phyloP scores from a whole-genome alignment of 2,329 filamentous ascomycete genomes.

The Plenodomus tracheiphilus region DNA sequence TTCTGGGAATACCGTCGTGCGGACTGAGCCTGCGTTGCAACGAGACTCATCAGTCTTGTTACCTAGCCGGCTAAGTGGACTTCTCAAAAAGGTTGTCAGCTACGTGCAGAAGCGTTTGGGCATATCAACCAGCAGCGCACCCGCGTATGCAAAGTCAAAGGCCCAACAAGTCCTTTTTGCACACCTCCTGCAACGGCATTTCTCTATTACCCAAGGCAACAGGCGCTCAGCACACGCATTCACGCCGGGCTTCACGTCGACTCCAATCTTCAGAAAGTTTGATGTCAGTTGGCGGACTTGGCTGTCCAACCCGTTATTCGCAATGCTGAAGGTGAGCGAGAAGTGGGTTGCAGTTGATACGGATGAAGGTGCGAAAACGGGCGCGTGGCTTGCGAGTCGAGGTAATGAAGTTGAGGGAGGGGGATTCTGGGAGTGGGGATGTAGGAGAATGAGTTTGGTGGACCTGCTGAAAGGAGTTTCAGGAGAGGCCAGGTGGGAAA shows the following conservation, averaged over 20 bases:
- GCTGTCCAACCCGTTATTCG: slow-evolving; percentile 14
- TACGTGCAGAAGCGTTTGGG: not conserved
- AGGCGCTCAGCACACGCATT: slow-evolving; percentile 10
- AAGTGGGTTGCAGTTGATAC: slow-evolving; percentile 9
- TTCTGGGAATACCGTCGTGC: not conserved
- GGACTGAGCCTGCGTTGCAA: not conserved
- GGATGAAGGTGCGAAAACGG: slow-evolving; percentile 18
- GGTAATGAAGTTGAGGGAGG: slow-evolving; percentile 7
- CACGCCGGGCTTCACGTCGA: slow-evolving; percentile 14
- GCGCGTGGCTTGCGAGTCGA: slow-evolving; percentile 13
- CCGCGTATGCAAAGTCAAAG: slow-evolving; percentile 12
- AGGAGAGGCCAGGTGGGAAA: slow-evolving; percentile 3
- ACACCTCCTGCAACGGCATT: slow-evolving; percentile 9
- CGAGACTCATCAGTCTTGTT: not conserved
- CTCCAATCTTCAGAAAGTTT: slow-evolving; percentile 13
- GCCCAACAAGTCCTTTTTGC: slow-evolving; percentile 19
- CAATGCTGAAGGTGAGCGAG: slow-evolving; percentile 11
- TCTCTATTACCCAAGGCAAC: not conserved
- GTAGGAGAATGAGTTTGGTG: slow-evolving; percentile 9
- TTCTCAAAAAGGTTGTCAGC: not conserved
- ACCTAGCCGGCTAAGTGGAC: not conserved
- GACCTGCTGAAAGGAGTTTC: slow-evolving; percentile 7
- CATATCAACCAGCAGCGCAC: not conserved
- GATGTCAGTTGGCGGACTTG: slow-evolving; percentile 11
- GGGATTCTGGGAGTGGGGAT: slow-evolving; percentile 14